Base-by-base conservation (phyloP, 345 rosid genomes). In the Camelina laxa region DNA sequence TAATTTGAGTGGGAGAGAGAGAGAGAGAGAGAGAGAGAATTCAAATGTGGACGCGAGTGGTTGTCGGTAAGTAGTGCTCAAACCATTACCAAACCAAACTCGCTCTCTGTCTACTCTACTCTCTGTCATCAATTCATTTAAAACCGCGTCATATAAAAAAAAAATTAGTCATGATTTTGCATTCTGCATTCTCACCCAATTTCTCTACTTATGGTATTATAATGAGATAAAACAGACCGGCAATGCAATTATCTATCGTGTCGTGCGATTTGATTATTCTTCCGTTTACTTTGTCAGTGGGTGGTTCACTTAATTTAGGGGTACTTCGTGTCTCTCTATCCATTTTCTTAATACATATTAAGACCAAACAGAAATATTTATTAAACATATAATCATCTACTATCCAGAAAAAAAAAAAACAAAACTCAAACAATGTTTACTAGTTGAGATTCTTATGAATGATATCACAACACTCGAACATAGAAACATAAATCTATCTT, bases 11-110 rank as follows among this genome's bases (percentile, higher is more conserved):
- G 71, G 44, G 76, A 39, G 44, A 72, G 69, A 47, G 58, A 60
- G 45, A 35, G 24, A 27, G 55, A 13, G 16, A 0, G 36, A 15
- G 22, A 9, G 14, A 6, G 41, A 20, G 51, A 20, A 48, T 10
- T 68, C 38, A 60, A 75, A 68, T 75, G 79, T 75, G 79, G 79
- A 75, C 27, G 63, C 74, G 79, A 74, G 78, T 74, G 67, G 44
- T 16, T 22, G 66, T 74, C 78, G 72, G 71, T 48, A 49, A 74
- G 78, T 33, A 33, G 36, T 72, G 76, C 61, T 60, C 9, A 8
- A 6, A 36, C 27, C 67, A 50, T 50, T 50, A 50, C 55, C 55
- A 13, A 27, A 50, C 67, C 36, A 62, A 62, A 33, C 21, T 57
- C 10, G 9, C 2, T 54, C 48, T 57, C 6, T 20, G 6, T 63